A percentile compares a stretch with the other conserved stretches of the same genome.
phyloP scores from a whole-genome alignment of 352 stramenopile species.

The Pythium angustatum region DNA sequence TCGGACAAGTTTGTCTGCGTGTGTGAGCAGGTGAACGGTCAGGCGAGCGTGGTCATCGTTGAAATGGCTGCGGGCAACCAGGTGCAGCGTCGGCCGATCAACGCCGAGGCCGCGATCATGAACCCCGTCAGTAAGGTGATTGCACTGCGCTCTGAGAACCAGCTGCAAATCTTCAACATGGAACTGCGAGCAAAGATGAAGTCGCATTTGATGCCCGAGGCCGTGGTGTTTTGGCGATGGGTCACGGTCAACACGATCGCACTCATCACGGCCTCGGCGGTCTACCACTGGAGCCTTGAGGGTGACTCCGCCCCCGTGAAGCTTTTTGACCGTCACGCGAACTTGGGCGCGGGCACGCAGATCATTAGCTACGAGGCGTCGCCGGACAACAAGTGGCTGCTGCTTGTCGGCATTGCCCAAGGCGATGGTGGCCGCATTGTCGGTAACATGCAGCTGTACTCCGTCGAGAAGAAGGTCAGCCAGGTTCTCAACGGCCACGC shows the following conservation, averaged over 20 bases:
- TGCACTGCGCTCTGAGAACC: slow-evolving; percentile 85
- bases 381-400: slow-evolving; percentile 97
- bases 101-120: slow-evolving; percentile 99
- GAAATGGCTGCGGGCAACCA: slow-evolving; percentile 89
- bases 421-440: slow-evolving; percentile 92
- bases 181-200: slow-evolving; percentile 99
- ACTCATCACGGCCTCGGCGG: slow-evolving; percentile 94
- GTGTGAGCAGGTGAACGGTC: slow-evolving; percentile 89
- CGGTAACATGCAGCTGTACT: slow-evolving; percentile 99
- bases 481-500: slow-evolving; percentile 98
- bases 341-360: slow-evolving; percentile 92
- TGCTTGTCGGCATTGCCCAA: slow-evolving; percentile 97
- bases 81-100: slow-evolving; percentile 95
- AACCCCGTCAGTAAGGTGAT: slow-evolving; percentile 96
- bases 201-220: slow-evolving; percentile 90
- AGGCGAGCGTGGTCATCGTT: slow-evolving; percentile 91
- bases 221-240: slow-evolving; percentile 99
- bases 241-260: slow-evolving; percentile 96
- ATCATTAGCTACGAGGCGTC: slow-evolving; percentile 99
- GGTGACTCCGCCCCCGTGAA: slow-evolving; percentile 91
- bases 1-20: slow-evolving; percentile 97
- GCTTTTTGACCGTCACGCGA: slow-evolving; percentile 98
- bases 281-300: slow-evolving; percentile 99
- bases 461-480: slow-evolving; percentile 98
- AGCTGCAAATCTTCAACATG: slow-evolving; percentile 99